Percentiles rank a stretch among this genome's conserved stretches.
Evolutionary conservation across 1,284 basidiomycete species (phyloP).

Genomic region (Irpex lacteus): DNA sequence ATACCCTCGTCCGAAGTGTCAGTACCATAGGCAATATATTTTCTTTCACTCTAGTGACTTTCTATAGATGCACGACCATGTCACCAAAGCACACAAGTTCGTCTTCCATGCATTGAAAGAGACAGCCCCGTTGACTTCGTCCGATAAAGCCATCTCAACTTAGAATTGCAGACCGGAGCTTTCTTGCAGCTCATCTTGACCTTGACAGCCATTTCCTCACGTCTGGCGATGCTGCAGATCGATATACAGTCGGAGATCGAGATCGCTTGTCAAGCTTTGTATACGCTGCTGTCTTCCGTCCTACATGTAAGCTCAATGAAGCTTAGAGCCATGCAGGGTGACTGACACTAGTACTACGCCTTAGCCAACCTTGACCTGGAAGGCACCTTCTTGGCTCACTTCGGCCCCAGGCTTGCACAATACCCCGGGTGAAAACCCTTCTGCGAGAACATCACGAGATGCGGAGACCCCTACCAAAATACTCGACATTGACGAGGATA

Average conservation of each 20-base stretch:
- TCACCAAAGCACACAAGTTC: constrained; percentile 49
- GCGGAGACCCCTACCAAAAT: not conserved
- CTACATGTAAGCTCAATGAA: constrained; percentile 23
- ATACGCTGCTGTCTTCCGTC: constrained; percentile 23
- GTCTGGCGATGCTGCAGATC: constrained; percentile 45
- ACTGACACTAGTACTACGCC: not conserved
- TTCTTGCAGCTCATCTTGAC: constrained; percentile 66
- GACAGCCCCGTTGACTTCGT: constrained; percentile 7
- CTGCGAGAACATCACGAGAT: not conserved
- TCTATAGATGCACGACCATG: constrained; percentile 47
- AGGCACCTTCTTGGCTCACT: not conserved
- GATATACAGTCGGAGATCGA: constrained; percentile 42
- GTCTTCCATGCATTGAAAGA: constrained; percentile 20
- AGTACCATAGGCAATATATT: constrained; percentile 10
- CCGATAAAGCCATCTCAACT: constrained; percentile 48
- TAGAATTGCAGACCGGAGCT: constrained; percentile 66
- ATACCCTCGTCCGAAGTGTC: constrained; percentile 46
- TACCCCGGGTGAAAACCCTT: not conserved
- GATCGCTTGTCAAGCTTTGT: constrained; percentile 26
- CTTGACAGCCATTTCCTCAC: constrained; percentile 57
- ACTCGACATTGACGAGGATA: constrained; percentile 15
- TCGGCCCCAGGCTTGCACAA: not conserved
- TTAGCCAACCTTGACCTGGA: not conserved
- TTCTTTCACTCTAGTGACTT: constrained; percentile 1
- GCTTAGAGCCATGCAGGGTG: not conserved